Conservation (phyloP, 2,329 filamentous ascomycete species). For the Rutstroemia sp. region DNA sequence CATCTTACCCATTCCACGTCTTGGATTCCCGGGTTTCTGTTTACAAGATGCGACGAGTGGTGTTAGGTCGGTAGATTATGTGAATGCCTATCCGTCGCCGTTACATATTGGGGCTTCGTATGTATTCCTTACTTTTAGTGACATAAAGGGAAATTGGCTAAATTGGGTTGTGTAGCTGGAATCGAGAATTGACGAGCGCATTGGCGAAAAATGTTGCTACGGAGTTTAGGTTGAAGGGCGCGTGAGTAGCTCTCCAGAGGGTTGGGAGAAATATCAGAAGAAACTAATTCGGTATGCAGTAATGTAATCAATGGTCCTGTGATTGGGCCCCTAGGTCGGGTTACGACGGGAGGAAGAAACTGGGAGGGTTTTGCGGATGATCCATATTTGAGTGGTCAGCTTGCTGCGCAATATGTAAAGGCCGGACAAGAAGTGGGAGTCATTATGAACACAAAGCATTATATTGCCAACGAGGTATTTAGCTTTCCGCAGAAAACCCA, state of each 20-base stretch:
- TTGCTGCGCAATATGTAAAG: slow-evolving; percentile 18
- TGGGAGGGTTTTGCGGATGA: slow-evolving; percentile 47
- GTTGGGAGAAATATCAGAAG: too few species aligned
- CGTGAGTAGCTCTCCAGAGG: too few species aligned
- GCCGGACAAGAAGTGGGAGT: slow-evolving; percentile 22
- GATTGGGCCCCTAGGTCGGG: slow-evolving; percentile 62
- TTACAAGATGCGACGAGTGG: slow-evolving; percentile 64
- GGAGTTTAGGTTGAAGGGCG: slow-evolving; percentile 65
- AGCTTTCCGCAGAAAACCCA: too few species aligned
- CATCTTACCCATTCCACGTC: slow-evolving; percentile 43
- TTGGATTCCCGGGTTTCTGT: slow-evolving; percentile 54
- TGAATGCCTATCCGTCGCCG: slow-evolving; percentile 20
- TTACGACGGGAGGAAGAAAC: slow-evolving; percentile 60
- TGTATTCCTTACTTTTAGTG: too few species aligned
- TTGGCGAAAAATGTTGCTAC: slow-evolving; percentile 63
- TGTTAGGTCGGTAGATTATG: slow-evolving; percentile 53
- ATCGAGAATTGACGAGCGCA: slow-evolving; percentile 55
- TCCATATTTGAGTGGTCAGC: slow-evolving; percentile 55
- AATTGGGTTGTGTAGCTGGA: slow-evolving; percentile 38
- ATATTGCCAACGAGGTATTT: slow-evolving; percentile 61
- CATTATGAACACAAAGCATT: slow-evolving; percentile 25
- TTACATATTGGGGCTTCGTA: slow-evolving; percentile 15
- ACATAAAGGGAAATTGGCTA: too few species aligned
- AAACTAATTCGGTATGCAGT: too few species aligned
- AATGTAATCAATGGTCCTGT: slow-evolving; percentile 33